Base-by-base conservation (phyloP, 768 basidiomycete genomes). In the Lepiota brunneoincarnata region DNA sequence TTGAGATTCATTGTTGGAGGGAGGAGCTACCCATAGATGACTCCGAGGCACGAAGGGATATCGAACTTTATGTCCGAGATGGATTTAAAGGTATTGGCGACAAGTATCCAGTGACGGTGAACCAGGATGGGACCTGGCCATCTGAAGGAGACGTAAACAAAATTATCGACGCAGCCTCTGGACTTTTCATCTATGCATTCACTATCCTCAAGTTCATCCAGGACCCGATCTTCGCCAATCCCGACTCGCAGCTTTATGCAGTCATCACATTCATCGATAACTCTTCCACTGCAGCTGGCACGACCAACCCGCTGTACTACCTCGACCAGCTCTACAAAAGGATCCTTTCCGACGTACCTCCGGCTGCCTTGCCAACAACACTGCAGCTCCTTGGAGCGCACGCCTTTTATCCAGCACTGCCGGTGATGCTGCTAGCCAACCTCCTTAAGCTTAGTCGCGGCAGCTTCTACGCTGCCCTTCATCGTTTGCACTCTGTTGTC, bases 111-210 rank as follows among this genome's bases (percentile, higher is more conserved):
- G 24, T 24, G 18, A 21, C 17, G 12, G 21, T 21, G 3, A 5
- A 11, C 23, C 34, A 18, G 44, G 39, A 36, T n/a, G 24, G 28
- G 26, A 12, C 3, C 10, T 62, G 61, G 61, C 59, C 59, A 31
- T 15, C 54, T 14, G 44, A 51, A 26, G 42, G 46, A 2, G 52
- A 34, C 6, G 20, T 56, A 23, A 23, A 43, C 14, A 39, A 44
- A 4, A 41, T 62, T n/a, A 54, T 62, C 23, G 35, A 41, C 5
- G 39, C 35, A 2, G 50, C 61, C 1, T 59, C 56, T 7, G 57
- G 57, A 2, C 59, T 56, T 26, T 62, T 60, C 40, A 38, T 60
- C 36, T 62, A 54, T 43, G 58, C 57, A 2, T 52, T 56, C 14
- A 60, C 57, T 0, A 55, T 46, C 4, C 21, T 56, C n/a, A 49